Evolutionary conservation across 805 yeast species (phyloP), one percentile per base, ranked within the genome.

Genomic region (Spathaspora sp.): DNA sequence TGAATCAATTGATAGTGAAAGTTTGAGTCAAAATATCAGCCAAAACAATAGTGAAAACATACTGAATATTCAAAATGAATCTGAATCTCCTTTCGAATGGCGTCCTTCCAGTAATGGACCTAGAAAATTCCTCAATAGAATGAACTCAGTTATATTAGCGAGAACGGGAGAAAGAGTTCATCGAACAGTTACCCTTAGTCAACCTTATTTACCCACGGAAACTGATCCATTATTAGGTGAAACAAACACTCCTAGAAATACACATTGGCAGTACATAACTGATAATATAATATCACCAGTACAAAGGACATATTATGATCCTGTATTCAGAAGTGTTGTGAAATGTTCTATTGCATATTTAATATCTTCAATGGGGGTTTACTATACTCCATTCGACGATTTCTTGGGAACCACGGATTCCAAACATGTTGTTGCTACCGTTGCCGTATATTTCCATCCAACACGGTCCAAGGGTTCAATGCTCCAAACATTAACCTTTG

Each of bases 361-460:
- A 9, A 52, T 88, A 1, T 93, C 91, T 1, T 85, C 96, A 0
- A 60, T 87, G 51, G 88, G 85, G 0, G 94, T 89, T 16, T 87
- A 85, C 64, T 76, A 76, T 57, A 60, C 75, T 1, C 69, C 78
- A 0, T 68, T 84, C 45, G 75, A 83, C 10, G 58, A 65, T 16
- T 53, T 82, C 1, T 62, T 87, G 43, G 96, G 96, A 0, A 63
- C 68, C 35, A 76, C 87, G 23, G 92, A 87, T 66, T 82, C 87
- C 10, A 89, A 89, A 63, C 96, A 89, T 70, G 78, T 87, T 56
- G 83, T 86, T 2, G 90, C 96, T 39, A 89, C 96, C 0, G 86
- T 86, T 9, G 86, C 89, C 1, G 94, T 89, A 2, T 89, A 89
- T 65, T 89, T 89, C 72, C 94, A 89, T 61, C 90, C 96, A 0